These are phyloP conservation scores for Diaporthe ilicicola DNA, from an alignment of 2,329 filamentous ascomycete species.

Conservation along the genomic window DNA sequence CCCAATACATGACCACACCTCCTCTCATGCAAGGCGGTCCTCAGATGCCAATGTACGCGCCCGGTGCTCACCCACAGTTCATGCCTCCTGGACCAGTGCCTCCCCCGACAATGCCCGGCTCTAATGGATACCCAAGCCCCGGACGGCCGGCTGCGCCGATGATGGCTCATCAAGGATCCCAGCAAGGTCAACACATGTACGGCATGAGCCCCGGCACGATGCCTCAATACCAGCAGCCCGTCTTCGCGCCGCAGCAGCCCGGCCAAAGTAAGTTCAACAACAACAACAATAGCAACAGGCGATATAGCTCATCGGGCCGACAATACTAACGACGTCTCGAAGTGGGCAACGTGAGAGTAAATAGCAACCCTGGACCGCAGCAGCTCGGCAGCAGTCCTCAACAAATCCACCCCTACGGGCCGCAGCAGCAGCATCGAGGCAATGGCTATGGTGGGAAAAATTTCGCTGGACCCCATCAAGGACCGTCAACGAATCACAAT, in stretches of 20 bases:
- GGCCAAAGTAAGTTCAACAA: slow-evolving; percentile 73
- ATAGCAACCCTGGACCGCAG: slow-evolving; percentile 65
- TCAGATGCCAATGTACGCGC: slow-evolving; percentile 81
- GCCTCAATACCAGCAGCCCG: slow-evolving; percentile 75
- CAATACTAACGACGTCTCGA: slow-evolving; percentile 49
- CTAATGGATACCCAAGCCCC: slow-evolving; percentile 88
- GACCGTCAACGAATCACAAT: slow-evolving; percentile 47
- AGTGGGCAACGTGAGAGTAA: slow-evolving; percentile 70
- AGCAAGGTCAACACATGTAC: slow-evolving; percentile 84
- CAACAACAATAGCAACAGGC: slow-evolving; percentile 33
- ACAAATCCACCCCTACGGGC: slow-evolving; percentile 69
- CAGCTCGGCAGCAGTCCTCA: slow-evolving; percentile 74
- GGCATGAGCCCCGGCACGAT: slow-evolving; percentile 76
- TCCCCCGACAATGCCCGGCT: slow-evolving; percentile 68
- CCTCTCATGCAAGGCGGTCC: slow-evolving; percentile 74
- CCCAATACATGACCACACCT: slow-evolving; percentile 77
- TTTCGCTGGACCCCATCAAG: slow-evolving; percentile 51
- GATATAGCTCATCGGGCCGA: slow-evolving; percentile 35
- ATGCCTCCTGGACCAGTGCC: slow-evolving; percentile 66
- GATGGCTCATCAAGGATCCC: slow-evolving; percentile 95
- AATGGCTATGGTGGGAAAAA: slow-evolving; percentile 62
- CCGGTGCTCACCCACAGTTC: slow-evolving; percentile 69
- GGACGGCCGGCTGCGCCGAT: slow-evolving; percentile 80
- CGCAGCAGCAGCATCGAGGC: slow-evolving; percentile 66
- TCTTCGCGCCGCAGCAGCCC: slow-evolving; percentile 74